Evolutionary conservation across 805 yeast species (phyloP), one percentile per base, ranked within the genome.

Genomic region (Maudiozyma serrabonitensis): DNA sequence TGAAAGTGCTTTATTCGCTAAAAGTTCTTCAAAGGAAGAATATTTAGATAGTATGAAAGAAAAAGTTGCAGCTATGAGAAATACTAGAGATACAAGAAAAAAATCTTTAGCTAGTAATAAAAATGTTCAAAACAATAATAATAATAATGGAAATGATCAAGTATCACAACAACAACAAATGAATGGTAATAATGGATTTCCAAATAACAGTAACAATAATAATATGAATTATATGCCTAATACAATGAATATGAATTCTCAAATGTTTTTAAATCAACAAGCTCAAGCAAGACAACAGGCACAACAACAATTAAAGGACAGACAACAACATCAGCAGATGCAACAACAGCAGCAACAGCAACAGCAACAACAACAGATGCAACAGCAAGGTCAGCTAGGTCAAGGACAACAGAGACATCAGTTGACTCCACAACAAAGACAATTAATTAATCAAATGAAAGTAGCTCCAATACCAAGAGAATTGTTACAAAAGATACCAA

Each of bases 1-100:
- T 56, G 93, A 84, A 61, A 77, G 80, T 51, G 79, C 74, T 56
- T 76, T 87, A 23, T 84, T 74, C 61, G 72, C 74, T 49, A 79
- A 79, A 50, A 73, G 87, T 12, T 72, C 73, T 9, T 70, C 78
- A 19, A 78, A 79, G 45, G 54, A 55, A 38, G 81, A 80, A 52
- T 84, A 84, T 59, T 66, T 76, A 49, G 77, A 74, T 45, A 67
- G 70, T 43, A 70, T 78, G 64, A 68, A 70, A 54, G 72, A 72
- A 45, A 70, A 71, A 46, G 74, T 73, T 41, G 69, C 72, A 61
- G 61, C 69, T 59, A 56, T 64, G 70, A 52, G 71, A 63, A 61
- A 71, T 64, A 61, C 66, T 8, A 52, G 63, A 44, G 61, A 56
- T 37, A 31, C 52, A 5, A 57, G 63, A 41, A 58, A 57, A 47